These are phyloP conservation scores for Sedum album DNA, from an alignment of 164 flowering plant species.

Conservation along the genomic window DNA sequence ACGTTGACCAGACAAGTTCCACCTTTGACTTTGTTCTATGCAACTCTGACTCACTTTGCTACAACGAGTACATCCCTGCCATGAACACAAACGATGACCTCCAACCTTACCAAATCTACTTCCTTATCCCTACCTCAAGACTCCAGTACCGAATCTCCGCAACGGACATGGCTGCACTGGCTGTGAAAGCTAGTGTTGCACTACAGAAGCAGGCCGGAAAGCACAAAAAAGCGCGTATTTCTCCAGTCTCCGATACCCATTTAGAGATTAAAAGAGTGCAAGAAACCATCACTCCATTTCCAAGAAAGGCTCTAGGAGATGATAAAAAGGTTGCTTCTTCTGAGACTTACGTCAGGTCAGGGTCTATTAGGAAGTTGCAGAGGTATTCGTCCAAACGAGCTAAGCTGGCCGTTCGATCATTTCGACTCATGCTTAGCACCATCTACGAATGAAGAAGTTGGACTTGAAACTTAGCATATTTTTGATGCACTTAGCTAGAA, in stretches of 20 bases:
- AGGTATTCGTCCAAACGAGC: slow-evolving; percentile 39
- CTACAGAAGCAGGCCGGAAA: slow-evolving; percentile 16
- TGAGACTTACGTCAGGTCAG: slow-evolving; percentile 20
- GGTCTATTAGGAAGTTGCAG: slow-evolving; percentile 32
- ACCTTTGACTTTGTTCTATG: slow-evolving; percentile 26
- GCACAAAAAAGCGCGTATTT: slow-evolving; percentile 18
- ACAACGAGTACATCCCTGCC: slow-evolving; percentile 39
- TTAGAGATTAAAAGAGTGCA: not conserved
- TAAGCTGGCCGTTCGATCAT: slow-evolving; percentile 38
- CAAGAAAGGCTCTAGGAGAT: not conserved
- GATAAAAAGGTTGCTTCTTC: not conserved
- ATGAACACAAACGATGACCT: slow-evolving; percentile 23
- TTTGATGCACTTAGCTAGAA: not conserved
- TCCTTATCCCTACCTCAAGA: slow-evolving; percentile 31
- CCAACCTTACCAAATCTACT: slow-evolving; percentile 39
- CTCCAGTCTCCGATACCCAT: slow-evolving; percentile 16
- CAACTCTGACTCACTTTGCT: slow-evolving; percentile 39
- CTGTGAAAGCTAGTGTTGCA: slow-evolving; percentile 52
- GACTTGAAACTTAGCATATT: not conserved
- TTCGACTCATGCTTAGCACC: slow-evolving; percentile 37
- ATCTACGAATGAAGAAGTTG: slow-evolving; percentile 43
- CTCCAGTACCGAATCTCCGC: slow-evolving; percentile 32
- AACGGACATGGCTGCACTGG: slow-evolving; percentile 57
- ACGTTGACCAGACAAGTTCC: slow-evolving; percentile 1
- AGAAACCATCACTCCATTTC: not conserved